These are phyloP conservation scores for Rosa persica DNA, from an alignment of 306 rosid genomes.

Conservation along the genomic window DNA sequence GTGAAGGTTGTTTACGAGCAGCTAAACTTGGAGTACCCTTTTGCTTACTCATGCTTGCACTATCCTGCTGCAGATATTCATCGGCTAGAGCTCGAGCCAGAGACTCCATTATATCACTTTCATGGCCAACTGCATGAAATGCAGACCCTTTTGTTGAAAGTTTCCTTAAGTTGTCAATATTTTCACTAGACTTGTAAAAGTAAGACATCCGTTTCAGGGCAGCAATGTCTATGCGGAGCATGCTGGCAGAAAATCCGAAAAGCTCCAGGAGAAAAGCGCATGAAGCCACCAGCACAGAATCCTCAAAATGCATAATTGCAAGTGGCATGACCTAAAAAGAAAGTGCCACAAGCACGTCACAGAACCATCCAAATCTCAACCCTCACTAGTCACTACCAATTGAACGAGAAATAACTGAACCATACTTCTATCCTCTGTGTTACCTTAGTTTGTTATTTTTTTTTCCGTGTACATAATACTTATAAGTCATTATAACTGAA, in stretches of 20 bases:
- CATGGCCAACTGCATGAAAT: conserved; percentile 66
- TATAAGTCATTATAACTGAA: not conserved
- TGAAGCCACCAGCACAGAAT: conserved; percentile 79
- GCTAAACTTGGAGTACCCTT: conserved; percentile 37
- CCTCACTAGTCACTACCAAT: not conserved
- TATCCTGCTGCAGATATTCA: conserved; percentile 69
- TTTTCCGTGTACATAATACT: not conserved
- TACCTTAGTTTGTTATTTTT: not conserved
- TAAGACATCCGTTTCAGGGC: conserved; percentile 78
- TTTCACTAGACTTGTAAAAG: conserved; percentile 58
- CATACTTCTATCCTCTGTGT: not conserved
- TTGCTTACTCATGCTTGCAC: conserved; percentile 35
- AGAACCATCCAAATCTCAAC: not conserved
- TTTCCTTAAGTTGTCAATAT: conserved; percentile 60
- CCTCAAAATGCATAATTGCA: conserved; percentile 87
- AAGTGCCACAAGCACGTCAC: conserved; percentile 18
- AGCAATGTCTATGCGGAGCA: conserved; percentile 73
- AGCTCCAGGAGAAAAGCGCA: conserved; percentile 89
- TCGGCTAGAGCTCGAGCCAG: conserved; percentile 91
- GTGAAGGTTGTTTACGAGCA: conserved; percentile 52
- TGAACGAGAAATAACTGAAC: not conserved
- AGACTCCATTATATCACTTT: conserved; percentile 63
- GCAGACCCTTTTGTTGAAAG: conserved; percentile 63
- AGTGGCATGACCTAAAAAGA: conserved; percentile 70
- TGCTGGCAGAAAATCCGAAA: conserved; percentile 84